Evolutionary conservation across 371 early-diverging fungal genomes (phyloP), one percentile per base, ranked within the genome.

Genomic region (Smittium culicis): DNA sequence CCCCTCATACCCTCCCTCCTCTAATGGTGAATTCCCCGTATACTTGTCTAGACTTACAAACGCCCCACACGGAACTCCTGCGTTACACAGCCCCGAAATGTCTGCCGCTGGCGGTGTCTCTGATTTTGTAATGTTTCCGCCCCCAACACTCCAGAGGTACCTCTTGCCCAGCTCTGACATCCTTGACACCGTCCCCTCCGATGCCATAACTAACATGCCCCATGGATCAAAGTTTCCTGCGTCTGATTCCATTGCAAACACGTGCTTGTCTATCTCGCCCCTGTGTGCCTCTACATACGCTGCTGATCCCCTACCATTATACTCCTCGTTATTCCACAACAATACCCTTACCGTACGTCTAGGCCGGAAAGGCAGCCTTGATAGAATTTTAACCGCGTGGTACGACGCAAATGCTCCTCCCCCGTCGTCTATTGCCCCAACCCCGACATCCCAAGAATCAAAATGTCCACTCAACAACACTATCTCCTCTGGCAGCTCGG

Each of bases 371-470:
- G 71, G 69, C 20, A 72, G 31, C 35, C 64, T 65, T 31, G 77
- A 67, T 34, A 83, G 73, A 67, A 80, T 74, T 0, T 82, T 77
- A 27, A 80, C 33, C 0, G 81, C 76, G 65, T 81, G 82, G 80
- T 80, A 83, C 0, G 78, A 78, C 60, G 78, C 68, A 34, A 83
- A 83, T 59, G 78, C 75, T 28, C 82, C 84, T 2, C 77, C 80
- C 32, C 80, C 84, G 69, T 83, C 82, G 82, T 54, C 77, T 71
- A 0, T 81, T 82, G 0, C 83, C 83, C 8, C 73, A 75, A 11
- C 84, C 84, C 84, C 84, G 17, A 81, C 74, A 59, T 83, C 84
- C 83, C 20, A 83, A 60, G 80, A 79, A 66, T 83, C 83, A 69
- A 83, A 79, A 68, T 82, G 83, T 2, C 84, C 84, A 68, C 83